phyloP scores from a whole-genome alignment of 176 grass and related monocot species.

The Puya raimondii region DNA sequence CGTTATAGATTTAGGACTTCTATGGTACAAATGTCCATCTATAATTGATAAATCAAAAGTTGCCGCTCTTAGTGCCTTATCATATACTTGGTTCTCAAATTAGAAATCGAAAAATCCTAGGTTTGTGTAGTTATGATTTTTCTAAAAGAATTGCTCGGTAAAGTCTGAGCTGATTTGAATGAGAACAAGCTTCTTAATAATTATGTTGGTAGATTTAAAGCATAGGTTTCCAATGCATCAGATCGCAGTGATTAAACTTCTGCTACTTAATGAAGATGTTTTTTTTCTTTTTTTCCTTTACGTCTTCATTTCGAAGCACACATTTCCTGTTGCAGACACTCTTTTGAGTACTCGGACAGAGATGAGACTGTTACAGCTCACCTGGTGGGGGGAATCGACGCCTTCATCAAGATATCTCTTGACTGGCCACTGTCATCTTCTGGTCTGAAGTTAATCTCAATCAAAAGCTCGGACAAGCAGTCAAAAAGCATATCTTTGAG shows the following conservation, averaged over 20 bases:
- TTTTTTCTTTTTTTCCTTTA: background rate
- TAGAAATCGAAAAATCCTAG: background rate
- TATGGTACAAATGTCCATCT: background rate
- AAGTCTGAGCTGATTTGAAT: background rate
- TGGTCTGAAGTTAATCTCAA: slow-evolving; percentile 52
- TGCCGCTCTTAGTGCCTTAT: background rate
- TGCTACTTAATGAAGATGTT: background rate
- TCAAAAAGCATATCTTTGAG: slow-evolving; percentile 40
- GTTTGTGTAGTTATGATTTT: background rate
- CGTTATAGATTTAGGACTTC: background rate
- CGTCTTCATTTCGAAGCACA: background rate
- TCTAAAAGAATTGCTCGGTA: background rate
- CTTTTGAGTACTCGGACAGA: slow-evolving; percentile 68
- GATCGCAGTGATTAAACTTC: too few species aligned
- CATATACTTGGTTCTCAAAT: background rate
- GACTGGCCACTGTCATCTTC: slow-evolving; percentile 67
- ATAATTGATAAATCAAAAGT: background rate
- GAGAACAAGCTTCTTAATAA: background rate
- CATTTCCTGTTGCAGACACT: slow-evolving; percentile 48
- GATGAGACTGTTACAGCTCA: slow-evolving; percentile 59
- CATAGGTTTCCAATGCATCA: too few species aligned
- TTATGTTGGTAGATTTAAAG: background rate
- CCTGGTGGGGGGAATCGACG: slow-evolving; percentile 67
- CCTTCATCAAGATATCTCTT: slow-evolving; percentile 58
- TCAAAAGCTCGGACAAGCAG: slow-evolving; percentile 30